These are phyloP conservation scores for Plantago coronopus DNA, from an alignment of 305 asterid genomes.

Conservation along the genomic window DNA sequence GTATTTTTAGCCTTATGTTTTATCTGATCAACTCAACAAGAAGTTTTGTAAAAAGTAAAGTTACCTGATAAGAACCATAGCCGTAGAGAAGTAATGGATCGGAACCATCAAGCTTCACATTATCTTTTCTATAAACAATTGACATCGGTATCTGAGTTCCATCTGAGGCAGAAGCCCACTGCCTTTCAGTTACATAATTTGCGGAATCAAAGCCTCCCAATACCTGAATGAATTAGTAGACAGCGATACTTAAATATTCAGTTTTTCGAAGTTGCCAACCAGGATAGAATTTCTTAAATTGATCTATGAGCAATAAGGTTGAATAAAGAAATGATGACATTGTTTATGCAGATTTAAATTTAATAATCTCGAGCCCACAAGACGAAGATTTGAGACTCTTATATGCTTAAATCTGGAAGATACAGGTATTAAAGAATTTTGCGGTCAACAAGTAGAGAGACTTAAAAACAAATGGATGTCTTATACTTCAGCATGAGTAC, in stretches of 20 bases:
- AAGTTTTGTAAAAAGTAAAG: background rate
- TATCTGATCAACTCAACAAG: constrained; percentile 8
- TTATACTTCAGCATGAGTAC: background rate
- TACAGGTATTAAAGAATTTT: background rate
- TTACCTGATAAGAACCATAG: constrained; percentile 97
- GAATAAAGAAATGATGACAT: background rate
- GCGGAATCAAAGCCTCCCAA: constrained; percentile 84
- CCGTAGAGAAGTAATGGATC: constrained; percentile 91
- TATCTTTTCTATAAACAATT: constrained; percentile 61
- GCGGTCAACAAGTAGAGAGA: background rate
- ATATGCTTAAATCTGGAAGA: background rate
- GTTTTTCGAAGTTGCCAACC: background rate
- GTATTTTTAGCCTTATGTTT: background rate
- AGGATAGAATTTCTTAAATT: background rate
- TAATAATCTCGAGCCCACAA: constrained; percentile 1
- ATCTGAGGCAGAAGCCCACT: constrained; percentile 87
- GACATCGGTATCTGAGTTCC: constrained; percentile 85
- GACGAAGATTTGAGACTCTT: background rate
- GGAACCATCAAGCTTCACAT: constrained; percentile 85
- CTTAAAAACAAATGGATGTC: background rate
- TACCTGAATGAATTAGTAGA: constrained; percentile 48
- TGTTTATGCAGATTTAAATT: constrained; percentile 5
- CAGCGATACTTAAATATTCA: constrained; percentile 8
- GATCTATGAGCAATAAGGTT: constrained; percentile 2
- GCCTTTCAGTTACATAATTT: constrained; percentile 74